Conservation (phyloP, 139 green algal species). For the Pleodorina starrii region DNA sequence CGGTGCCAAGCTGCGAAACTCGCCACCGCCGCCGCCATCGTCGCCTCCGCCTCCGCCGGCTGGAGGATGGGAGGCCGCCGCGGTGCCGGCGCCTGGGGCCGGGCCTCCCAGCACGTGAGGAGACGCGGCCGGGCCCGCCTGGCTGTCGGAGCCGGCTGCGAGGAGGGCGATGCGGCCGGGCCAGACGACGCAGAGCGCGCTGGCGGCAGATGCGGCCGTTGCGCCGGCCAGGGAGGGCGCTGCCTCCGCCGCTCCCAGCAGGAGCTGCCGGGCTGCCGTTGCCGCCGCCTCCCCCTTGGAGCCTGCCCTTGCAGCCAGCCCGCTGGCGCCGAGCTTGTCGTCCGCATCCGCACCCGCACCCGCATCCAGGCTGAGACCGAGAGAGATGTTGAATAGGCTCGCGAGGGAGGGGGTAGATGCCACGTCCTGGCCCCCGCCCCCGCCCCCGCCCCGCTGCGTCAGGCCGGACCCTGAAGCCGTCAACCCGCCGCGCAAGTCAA, state of each 20-base stretch:
- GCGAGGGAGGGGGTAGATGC: background rate
- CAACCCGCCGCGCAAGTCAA: slow-evolving; percentile 1
- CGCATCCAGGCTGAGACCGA: background rate
- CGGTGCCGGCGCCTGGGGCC: too few species aligned
- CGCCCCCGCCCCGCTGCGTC: background rate
- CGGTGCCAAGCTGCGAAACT: background rate
- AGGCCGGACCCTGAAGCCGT: background rate
- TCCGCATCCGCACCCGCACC: background rate
- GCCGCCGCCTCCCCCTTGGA: too few species aligned
- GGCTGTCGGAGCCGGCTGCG: too few species aligned
- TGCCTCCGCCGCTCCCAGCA: background rate
- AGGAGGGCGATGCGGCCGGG: slow-evolving; percentile 14
- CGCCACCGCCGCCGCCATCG: background rate
- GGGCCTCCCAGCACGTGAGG: too few species aligned
- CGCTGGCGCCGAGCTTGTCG: too few species aligned
- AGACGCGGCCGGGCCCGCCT: too few species aligned
- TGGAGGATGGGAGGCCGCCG: too few species aligned
- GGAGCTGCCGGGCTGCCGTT: background rate
- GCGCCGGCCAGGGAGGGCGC: background rate
- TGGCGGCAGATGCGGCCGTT: background rate
- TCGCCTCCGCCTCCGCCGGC: background rate
- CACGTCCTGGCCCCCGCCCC: background rate
- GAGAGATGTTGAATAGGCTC: background rate
- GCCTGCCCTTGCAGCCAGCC: too few species aligned
- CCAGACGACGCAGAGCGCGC: slow-evolving; percentile 25